Conservation (phyloP, 441 rosid species). For the Rhodomyrtus psidioides region DNA sequence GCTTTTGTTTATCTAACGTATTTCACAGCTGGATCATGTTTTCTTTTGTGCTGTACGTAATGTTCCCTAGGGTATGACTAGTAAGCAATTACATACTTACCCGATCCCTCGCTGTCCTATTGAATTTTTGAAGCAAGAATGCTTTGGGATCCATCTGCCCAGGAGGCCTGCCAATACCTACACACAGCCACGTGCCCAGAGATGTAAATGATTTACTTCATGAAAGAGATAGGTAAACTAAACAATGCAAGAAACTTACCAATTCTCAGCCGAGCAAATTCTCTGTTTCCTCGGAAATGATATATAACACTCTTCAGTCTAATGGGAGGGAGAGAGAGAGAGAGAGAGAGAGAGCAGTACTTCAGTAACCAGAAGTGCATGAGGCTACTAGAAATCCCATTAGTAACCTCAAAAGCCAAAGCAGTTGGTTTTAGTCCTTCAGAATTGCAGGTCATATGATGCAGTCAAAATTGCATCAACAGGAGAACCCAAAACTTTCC, state of each 20-base stretch:
- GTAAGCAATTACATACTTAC: constrained; percentile 28
- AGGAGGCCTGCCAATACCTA: constrained; percentile 82
- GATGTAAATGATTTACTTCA: neutral
- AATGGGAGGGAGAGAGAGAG: neutral
- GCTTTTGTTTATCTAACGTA: neutral
- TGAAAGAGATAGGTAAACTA: neutral
- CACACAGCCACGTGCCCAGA: neutral
- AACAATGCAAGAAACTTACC: constrained; percentile 32
- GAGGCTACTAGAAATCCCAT: neutral
- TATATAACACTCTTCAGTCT: constrained; percentile 71
- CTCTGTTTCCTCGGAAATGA: constrained; percentile 71
- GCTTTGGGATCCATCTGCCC: constrained; percentile 99
- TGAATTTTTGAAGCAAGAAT: constrained; percentile 80
- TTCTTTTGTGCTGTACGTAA: neutral
- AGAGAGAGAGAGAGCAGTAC: neutral
- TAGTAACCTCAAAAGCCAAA: neutral
- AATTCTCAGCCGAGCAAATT: constrained; percentile 79
- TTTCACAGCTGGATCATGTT: neutral
- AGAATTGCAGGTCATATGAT: neutral
- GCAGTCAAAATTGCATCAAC: neutral
- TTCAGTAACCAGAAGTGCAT: neutral
- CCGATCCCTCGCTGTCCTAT: constrained; percentile 39
- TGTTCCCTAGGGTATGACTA: neutral
- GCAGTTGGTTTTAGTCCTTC: neutral
- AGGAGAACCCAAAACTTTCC: neutral